Conservation (phyloP, 2,329 filamentous ascomycete species). For the Fusarium fujikuroi region DNA sequence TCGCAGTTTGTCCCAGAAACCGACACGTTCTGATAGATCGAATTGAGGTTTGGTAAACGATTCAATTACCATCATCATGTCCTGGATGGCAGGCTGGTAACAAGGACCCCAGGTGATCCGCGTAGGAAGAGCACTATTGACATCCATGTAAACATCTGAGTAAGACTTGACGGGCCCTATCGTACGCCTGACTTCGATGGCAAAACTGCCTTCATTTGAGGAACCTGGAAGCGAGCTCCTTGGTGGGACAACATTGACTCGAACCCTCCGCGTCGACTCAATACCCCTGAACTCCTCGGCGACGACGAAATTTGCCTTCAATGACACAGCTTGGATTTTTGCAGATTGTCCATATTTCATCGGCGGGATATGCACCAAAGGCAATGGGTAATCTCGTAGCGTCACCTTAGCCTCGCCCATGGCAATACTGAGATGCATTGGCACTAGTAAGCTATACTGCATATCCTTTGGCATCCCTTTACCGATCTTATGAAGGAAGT, state of each 20-base stretch:
- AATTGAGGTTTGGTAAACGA: slow-evolving; percentile 96
- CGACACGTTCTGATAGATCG: slow-evolving; percentile 91
- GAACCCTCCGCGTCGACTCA: slow-evolving; percentile 82
- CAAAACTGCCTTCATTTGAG: slow-evolving; percentile 73
- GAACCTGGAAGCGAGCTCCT: slow-evolving; percentile 63
- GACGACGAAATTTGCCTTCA: slow-evolving; percentile 93
- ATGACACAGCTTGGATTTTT: slow-evolving; percentile 80
- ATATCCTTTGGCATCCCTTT: slow-evolving; percentile 96
- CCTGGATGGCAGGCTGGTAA: slow-evolving; percentile 97
- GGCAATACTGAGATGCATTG: slow-evolving; percentile 87
- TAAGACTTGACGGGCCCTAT: slow-evolving; percentile 97
- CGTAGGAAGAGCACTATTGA: slow-evolving; percentile 92
- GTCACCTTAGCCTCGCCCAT: slow-evolving; percentile 91
- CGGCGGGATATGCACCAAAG: slow-evolving; percentile 87
- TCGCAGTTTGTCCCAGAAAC: slow-evolving; percentile 99
- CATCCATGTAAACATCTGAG: slow-evolving; percentile 89
- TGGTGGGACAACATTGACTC: slow-evolving; percentile 85
- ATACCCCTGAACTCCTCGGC: slow-evolving; percentile 89
- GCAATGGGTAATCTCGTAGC: slow-evolving; percentile 92
- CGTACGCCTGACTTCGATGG: slow-evolving; percentile 87
- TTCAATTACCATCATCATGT: slow-evolving; percentile 99
- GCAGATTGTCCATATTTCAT: slow-evolving; percentile 83
- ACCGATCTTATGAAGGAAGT: slow-evolving; percentile 88
- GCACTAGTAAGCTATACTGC: slow-evolving; percentile 88
- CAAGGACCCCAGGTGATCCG: slow-evolving; percentile 97